Evolutionary conservation across 73 alveolate species (phyloP), one percentile per base, ranked within the genome.

Genomic region (Stentor coeruleus): DNA sequence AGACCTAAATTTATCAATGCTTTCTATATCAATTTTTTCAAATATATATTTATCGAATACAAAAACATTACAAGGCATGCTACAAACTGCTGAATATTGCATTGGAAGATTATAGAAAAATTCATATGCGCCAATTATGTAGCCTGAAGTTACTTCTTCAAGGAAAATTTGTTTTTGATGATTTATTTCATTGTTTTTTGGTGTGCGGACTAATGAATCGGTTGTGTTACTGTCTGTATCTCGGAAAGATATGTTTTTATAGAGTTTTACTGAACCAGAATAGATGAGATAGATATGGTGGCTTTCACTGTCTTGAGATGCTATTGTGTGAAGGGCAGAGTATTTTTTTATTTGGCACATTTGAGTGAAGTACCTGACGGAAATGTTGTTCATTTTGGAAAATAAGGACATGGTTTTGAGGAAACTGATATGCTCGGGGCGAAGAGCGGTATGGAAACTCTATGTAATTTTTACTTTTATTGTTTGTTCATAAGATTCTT

Each of bases 81-180:
- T 49, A 49, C 66, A 49, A 49, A 49, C 66, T 11, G 66, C 66
- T 49, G 66, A 49, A 49, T 49, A 49, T 20, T 49, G 66, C 66
- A 49, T 49, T 11, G 66, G 66, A 49, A 49, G 28, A 49, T 49
- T 49, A 49, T 11, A 49, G 20, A 49, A 49, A 49, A 49, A 49
- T 20, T 49, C 66, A 49, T 49, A 49, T 20, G 28, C 66, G 6
- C 66, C 66, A 49, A 49, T 49, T 11, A 49, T 49, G 20, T 11
- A 49, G 28, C 66, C 66, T 49, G 6, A 20, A 49, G 6, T 6
- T 11, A 49, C 66, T 49, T 49, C 66, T 49, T 49, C 66, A 6
- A 49, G 20, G 20, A 49, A 49, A 6, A 49, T 20, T 20, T 49
- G 6, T 49, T 49, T 20, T 11, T 11, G 20, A 6, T 20, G 6